A percentile compares a stretch with the other conserved stretches of the same genome.
Evolutionary conservation across 2,329 filamentous ascomycete genomes (phyloP).

Genomic region (Aspergillus ochraceus): DNA sequence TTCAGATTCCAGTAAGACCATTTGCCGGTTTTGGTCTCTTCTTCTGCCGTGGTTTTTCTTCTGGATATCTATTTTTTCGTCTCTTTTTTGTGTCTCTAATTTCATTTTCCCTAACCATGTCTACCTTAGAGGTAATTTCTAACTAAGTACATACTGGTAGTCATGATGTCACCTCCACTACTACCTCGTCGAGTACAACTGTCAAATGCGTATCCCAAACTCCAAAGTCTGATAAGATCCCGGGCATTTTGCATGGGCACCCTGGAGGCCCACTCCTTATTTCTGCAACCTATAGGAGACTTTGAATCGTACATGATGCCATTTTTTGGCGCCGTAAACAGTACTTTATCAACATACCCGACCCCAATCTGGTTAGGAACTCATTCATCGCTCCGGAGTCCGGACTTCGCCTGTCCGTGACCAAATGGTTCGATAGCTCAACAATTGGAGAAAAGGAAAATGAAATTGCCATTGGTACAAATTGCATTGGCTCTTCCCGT

Average conservation of each 20-base stretch:
- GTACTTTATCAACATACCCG: background rate
- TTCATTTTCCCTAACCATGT: background rate
- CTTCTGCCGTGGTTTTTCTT: background rate
- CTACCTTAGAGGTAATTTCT: no score
- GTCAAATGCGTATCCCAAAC: background rate
- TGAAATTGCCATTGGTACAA: background rate
- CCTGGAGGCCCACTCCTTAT: background rate
- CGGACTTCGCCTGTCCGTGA: background rate
- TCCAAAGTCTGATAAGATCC: background rate
- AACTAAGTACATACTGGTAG: no score
- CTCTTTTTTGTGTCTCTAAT: background rate
- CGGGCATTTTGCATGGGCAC: background rate
- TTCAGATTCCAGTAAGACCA: background rate
- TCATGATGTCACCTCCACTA: background rate
- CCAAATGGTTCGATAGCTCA: background rate
- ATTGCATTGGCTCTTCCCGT: background rate
- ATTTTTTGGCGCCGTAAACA: background rate
- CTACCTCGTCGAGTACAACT: no score
- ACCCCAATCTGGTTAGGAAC: background rate
- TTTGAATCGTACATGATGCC: background rate
- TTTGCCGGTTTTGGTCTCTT: background rate
- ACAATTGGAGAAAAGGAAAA: slow-evolving; percentile 6
- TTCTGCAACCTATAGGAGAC: background rate
- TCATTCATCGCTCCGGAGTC: background rate
- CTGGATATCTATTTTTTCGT: background rate